phyloP scores from a whole-genome alignment of 352 stramenopile species.

The Globisporangium orthogonon region DNA sequence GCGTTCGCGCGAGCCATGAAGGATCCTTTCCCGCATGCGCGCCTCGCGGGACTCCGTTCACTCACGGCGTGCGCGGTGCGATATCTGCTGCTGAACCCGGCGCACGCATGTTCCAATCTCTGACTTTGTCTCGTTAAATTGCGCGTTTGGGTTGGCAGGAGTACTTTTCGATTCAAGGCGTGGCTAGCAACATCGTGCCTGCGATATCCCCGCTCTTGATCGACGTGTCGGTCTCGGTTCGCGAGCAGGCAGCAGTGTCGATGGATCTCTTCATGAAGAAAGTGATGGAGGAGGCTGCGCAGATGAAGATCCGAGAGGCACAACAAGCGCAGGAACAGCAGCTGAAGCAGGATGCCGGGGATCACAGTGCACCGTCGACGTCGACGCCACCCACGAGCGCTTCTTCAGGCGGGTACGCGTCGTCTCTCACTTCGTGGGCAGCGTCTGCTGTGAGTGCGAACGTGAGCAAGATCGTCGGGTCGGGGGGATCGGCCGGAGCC shows the following conservation, averaged over 20 bases:
- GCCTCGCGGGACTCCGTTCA: slow-evolving; percentile 79
- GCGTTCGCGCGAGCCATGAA: slow-evolving; percentile 79
- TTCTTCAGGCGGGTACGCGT: slow-evolving; percentile 35
- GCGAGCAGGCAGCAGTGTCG: slow-evolving; percentile 64
- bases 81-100: not conserved
- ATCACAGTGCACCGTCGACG: slow-evolving; percentile 6
- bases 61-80: slow-evolving; percentile 71
- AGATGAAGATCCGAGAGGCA: slow-evolving; percentile 79
- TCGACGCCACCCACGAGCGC: slow-evolving; percentile 21
- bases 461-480: slow-evolving; percentile 61
- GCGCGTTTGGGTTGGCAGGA: slow-evolving; percentile 21
- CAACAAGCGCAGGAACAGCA: slow-evolving; percentile 54
- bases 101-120: not conserved
- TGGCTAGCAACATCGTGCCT: slow-evolving; percentile 68
- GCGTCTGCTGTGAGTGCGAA: slow-evolving; percentile 61
- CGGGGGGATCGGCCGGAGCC: slow-evolving; percentile 13
- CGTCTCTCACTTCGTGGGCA: slow-evolving; percentile 70
- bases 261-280: slow-evolving; percentile 84
- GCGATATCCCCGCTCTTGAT: slow-evolving; percentile 73
- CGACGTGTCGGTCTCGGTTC: slow-evolving; percentile 73
- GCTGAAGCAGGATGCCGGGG: slow-evolving; percentile 31
- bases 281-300: slow-evolving; percentile 58
- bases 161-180: slow-evolving; percentile 67
- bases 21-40: slow-evolving; percentile 87
- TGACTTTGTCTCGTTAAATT: no score